A percentile compares a stretch with the other conserved stretches of the same genome.
Conservation (phyloP, 805 yeast species). For the Metschnikowia koreensis region DNA sequence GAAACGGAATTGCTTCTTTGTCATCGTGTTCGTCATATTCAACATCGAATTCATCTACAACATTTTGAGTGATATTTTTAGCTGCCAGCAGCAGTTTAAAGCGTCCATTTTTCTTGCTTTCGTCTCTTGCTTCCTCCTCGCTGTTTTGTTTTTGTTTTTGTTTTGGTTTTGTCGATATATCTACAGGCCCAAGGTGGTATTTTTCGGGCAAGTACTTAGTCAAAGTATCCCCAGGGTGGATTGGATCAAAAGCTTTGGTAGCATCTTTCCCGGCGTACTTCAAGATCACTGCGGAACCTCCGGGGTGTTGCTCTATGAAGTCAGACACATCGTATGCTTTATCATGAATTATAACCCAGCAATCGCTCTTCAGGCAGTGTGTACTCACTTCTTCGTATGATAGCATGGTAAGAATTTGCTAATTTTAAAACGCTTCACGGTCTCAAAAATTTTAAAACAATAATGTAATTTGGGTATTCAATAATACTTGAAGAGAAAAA, state of each 20-base stretch:
- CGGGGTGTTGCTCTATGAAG: constrained; percentile 58
- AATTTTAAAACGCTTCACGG: no score
- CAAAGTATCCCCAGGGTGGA: constrained; percentile 84
- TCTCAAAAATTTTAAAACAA: not conserved
- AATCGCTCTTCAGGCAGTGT: constrained; percentile 58
- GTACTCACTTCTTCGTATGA: constrained; percentile 29
- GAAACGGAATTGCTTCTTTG: constrained; percentile 21
- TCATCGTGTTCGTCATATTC: constrained; percentile 38
- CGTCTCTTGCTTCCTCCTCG: not conserved
- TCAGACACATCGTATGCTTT: constrained; percentile 77
- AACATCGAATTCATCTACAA: constrained; percentile 20
- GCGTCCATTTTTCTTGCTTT: not conserved
- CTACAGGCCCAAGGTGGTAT: constrained; percentile 38
- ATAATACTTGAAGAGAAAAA: not conserved
- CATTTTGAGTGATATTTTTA: not conserved
- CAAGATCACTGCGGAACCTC: constrained; percentile 54
- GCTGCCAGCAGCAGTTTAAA: not conserved
- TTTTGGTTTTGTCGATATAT: constrained; percentile 17
- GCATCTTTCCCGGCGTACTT: constrained; percentile 57
- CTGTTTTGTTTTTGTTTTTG: constrained; percentile 3
- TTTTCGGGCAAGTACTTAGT: constrained; percentile 57
- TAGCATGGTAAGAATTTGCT: constrained; percentile 2
- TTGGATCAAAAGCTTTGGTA: constrained; percentile 78
- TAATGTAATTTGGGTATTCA: no score
- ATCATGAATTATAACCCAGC: constrained; percentile 84